Base-by-base conservation (phyloP, 768 basidiomycete genomes). In the Rhodotorula toruloides region DNA sequence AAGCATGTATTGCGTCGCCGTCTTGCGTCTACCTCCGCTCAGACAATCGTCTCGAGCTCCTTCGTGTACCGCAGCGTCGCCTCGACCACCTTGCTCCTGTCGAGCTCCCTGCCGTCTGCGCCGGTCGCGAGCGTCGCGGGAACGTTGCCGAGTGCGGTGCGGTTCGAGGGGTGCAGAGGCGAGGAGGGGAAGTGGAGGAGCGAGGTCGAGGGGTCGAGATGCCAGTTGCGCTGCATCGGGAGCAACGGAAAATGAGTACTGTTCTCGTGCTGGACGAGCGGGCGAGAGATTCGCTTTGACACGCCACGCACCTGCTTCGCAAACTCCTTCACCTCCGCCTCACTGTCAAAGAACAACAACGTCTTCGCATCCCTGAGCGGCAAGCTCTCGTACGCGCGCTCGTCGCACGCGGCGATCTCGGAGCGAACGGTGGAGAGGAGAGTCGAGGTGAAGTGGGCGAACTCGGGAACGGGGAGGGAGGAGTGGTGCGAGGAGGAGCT, bases 361-460 rank as follows among this genome's bases (percentile, higher is more conserved):
- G 89, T 89, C 2, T 87, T 85, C 2, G 93, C 94, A 71, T 96
- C 92, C 72, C 88, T 86, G 58, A 97, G 76, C 0, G 93, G 92
- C 44, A 99, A 81, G 66, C 87, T 91, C 70, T 89, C 86, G 70
- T 99, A 99, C 9, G 94, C 93, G 25, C 87, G 82, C 77, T 97
- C 92, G 77, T 96, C 90, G 74, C 93, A 97, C 73, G 90, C 89
- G 21, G 94, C 94, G 73, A 99, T 99, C 80, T 99, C 94, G 74
- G 89, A 91, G 73, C 94, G 81, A 73, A 97, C 93, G 7, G 93
- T 97, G 22, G 87, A 87, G 87, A 96, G 90, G 74, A 96, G 80
- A 73, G 89, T 89, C 75, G 93, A 89, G 16, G 96, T 85, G 73
- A 97, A 91, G 80, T 89, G 89, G 72, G 88, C 90, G 81, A 96